Percentiles rank a stretch among this genome's conserved stretches.
Evolutionary conservation across 2,329 filamentous ascomycete genomes (phyloP).

Genomic region (Penicillium sp.): DNA sequence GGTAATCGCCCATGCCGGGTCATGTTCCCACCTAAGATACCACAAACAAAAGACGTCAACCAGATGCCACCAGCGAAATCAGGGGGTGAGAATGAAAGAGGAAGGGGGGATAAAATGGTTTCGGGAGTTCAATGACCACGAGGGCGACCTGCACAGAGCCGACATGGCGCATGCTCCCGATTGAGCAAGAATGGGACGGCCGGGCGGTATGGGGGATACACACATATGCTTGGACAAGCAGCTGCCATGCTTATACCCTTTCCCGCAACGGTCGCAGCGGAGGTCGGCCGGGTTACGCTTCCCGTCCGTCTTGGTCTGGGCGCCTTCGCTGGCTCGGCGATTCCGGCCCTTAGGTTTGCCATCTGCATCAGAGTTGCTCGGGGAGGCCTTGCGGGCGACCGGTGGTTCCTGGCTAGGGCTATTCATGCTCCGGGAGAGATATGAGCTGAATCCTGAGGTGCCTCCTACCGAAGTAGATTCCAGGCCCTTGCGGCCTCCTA

Average conservation of each 20-base stretch:
- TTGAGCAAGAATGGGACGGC: conserved; percentile 42
- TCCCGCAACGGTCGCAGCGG: conserved; percentile 96
- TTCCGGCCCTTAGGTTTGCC: conserved; percentile 58
- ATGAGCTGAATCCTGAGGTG: conserved; percentile 46
- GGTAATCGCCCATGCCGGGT: conserved; percentile 94
- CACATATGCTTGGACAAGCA: conserved; percentile 99
- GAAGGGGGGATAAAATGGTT: conserved; percentile 37
- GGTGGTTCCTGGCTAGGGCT: conserved; percentile 38
- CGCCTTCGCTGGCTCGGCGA: conserved; percentile 80
- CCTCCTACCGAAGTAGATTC: conserved; percentile 64
- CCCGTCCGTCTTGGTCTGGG: conserved; percentile 79
- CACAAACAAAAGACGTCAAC: conserved; percentile 48
- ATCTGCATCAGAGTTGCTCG: conserved; percentile 36
- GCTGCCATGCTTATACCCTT: conserved; percentile 99
- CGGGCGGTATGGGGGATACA: conserved; percentile 67
- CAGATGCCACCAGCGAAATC: conserved; percentile 30
- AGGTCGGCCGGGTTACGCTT: conserved; percentile 83
- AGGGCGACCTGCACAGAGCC: conserved; percentile 45
- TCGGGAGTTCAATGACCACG: conserved; percentile 39
- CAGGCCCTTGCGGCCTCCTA: conserved; percentile 54
- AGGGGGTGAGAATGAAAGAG: conserved; percentile 27
- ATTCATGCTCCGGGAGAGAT: conserved; percentile 46
- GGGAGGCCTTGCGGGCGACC: conserved; percentile 45
- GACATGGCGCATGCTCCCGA: conserved; percentile 46
- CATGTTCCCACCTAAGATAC: conserved; percentile 90